phyloP scores from a whole-genome alignment of 208 protist genomes.

The Wallacemonas rigidus region DNA sequence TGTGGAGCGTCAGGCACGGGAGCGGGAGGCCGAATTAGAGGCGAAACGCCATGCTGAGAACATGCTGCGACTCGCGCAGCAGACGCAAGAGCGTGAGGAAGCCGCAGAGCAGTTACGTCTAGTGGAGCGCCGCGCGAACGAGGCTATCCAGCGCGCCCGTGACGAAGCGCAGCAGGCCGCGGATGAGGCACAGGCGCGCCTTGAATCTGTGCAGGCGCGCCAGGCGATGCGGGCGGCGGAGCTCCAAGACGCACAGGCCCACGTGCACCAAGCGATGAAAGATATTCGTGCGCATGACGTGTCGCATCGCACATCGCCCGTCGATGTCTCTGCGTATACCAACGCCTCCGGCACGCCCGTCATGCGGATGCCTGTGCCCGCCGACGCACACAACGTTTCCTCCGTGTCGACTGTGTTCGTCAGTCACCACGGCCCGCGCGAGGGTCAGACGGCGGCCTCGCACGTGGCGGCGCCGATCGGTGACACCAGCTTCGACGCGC shows the following conservation, averaged over 20 bases:
- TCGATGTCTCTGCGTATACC: neutral
- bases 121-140: constrained; percentile 42
- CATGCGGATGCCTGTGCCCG: constrained; percentile 24
- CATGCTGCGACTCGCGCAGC: constrained; percentile 34
- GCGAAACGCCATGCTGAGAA: constrained; percentile 29
- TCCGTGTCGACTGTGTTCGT: constrained; percentile 11
- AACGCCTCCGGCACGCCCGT: neutral
- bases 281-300: constrained; percentile 24
- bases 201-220: constrained; percentile 46
- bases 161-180: constrained; percentile 43
- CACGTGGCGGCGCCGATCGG: neutral
- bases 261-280: constrained; percentile 42
- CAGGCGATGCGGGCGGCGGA: constrained; percentile 40
- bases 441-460: neutral
- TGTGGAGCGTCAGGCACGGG: constrained; percentile 31
- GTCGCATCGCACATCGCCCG: neutral
- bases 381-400: neutral
- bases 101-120: constrained; percentile 35
- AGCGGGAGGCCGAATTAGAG: constrained; percentile 38
- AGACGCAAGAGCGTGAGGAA: constrained; percentile 33
- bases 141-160: constrained; percentile 37
- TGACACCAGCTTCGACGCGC: constrained; percentile 1
- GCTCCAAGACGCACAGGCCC: constrained; percentile 27
- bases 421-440: neutral
- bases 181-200: constrained; percentile 38